phyloP scores from a whole-genome alignment of 2,329 filamentous ascomycete genomes.

The Penicillium sp. region DNA sequence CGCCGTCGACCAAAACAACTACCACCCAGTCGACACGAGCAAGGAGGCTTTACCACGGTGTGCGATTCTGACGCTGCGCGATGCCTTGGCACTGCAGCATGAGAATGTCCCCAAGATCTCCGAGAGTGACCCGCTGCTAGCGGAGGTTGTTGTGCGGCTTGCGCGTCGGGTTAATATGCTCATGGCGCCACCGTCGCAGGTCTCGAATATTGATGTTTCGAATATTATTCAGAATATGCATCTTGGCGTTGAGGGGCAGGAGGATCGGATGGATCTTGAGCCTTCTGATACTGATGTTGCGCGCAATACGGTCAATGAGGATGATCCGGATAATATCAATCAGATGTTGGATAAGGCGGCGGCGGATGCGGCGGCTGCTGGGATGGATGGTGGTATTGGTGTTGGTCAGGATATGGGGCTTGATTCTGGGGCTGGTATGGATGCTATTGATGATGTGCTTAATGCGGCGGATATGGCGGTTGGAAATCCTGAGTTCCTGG shows the following conservation, averaged over 20 bases:
- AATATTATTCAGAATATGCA: constrained; percentile 47
- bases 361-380: constrained; percentile 37
- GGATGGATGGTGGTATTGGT: constrained; percentile 27
- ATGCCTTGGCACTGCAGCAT: constrained; percentile 41
- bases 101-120: constrained; percentile 42
- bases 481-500: constrained; percentile 46
- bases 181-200: constrained; percentile 39
- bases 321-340: constrained; percentile 38
- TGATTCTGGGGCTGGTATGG: constrained; percentile 31
- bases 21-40: constrained; percentile 35
- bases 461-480: constrained; percentile 46
- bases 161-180: constrained; percentile 47
- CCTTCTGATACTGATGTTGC: constrained; percentile 17
- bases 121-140: constrained; percentile 46
- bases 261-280: constrained; percentile 37
- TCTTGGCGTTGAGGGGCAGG: constrained; percentile 34
- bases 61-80: constrained; percentile 42
- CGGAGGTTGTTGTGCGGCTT: constrained; percentile 47
- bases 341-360: constrained; percentile 43
- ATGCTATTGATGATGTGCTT: constrained; percentile 47
- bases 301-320: constrained; percentile 18
- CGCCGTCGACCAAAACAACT: constrained; percentile 38
- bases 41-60: constrained; percentile 37
- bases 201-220: constrained; percentile 43
- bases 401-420: constrained; percentile 30